These are phyloP conservation scores for Dentipellis fragilis DNA, from an alignment of 768 basidiomycete genomes.

Conservation along the genomic window DNA sequence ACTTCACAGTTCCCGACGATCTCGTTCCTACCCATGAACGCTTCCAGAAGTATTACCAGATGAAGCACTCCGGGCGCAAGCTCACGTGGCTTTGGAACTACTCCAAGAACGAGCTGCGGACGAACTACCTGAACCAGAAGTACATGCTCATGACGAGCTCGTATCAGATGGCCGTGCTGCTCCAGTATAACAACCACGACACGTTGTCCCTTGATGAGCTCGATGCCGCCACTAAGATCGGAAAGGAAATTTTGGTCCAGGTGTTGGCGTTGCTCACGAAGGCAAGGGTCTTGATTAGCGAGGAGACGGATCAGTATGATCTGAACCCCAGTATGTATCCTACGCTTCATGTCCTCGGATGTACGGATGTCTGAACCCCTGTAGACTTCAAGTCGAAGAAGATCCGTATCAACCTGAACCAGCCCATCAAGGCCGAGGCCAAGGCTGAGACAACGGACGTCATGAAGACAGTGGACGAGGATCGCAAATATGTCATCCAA, in stretches of 20 bases:
- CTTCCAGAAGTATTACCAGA: constrained; percentile 88
- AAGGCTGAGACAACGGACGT: constrained; percentile 87
- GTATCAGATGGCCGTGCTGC: constrained; percentile 89
- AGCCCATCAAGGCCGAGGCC: constrained; percentile 89
- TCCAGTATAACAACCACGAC: constrained; percentile 90
- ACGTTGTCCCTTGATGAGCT: constrained; percentile 78
- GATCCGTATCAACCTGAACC: constrained; percentile 84
- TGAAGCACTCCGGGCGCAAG: constrained; percentile 89
- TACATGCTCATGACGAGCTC: constrained; percentile 94
- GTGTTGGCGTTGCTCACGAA: constrained; percentile 55
- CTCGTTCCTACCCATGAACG: constrained; percentile 81
- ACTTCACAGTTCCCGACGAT: constrained; percentile 84
- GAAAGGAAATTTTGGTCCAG: constrained; percentile 71
- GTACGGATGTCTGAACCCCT: neutral
- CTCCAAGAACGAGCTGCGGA: constrained; percentile 91
- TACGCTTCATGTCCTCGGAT: neutral
- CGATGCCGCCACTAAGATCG: constrained; percentile 65
- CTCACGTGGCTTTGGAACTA: constrained; percentile 99
- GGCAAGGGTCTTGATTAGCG: constrained; percentile 81
- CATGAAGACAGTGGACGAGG: constrained; percentile 91
- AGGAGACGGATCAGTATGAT: constrained; percentile 85
- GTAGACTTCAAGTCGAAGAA: constrained; percentile 88
- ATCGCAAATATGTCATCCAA: constrained; percentile 93
- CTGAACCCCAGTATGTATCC: constrained; percentile 61
- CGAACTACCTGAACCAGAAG: constrained; percentile 88